Evolutionary conservation across 169 alveolate genomes (phyloP).

Genomic region (Amoebophrya sp.): DNA sequence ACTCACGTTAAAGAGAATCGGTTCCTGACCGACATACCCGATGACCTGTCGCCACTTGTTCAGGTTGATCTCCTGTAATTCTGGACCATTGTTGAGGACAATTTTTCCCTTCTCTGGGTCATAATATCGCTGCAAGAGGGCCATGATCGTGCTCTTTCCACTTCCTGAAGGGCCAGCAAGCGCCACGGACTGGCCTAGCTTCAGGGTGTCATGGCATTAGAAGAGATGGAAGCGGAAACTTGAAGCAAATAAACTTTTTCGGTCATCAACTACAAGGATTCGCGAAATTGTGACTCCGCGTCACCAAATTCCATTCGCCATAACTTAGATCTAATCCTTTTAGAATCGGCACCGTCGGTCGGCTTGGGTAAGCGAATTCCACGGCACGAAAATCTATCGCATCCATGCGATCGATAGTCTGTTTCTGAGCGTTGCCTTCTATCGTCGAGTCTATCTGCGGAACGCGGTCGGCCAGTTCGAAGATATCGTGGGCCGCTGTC

Average conservation of each 20-base stretch:
- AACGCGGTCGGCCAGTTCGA: slow-evolving; percentile 12
- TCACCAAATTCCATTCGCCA: too few species aligned
- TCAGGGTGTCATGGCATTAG: too few species aligned
- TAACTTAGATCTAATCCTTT: slow-evolving; percentile 50
- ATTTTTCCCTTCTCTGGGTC: slow-evolving; percentile 42
- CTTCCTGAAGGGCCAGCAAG: slow-evolving; percentile 70
- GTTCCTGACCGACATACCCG: slow-evolving; percentile 43
- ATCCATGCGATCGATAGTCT: slow-evolving; percentile 42
- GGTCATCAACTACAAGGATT: too few species aligned
- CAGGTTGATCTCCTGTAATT: slow-evolving; percentile 57
- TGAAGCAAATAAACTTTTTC: too few species aligned
- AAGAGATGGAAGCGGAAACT: too few species aligned
- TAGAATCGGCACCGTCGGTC: slow-evolving; percentile 1
- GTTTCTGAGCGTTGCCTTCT: neutral
- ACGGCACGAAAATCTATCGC: slow-evolving; percentile 55
- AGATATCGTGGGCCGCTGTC: slow-evolving; percentile 30
- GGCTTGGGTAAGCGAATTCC: neutral
- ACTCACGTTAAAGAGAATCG: slow-evolving; percentile 33
- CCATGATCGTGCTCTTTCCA: slow-evolving; percentile 69
- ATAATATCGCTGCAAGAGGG: slow-evolving; percentile 56
- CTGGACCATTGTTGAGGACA: slow-evolving; percentile 58
- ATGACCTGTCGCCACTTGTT: slow-evolving; percentile 50
- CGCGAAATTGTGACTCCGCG: too few species aligned
- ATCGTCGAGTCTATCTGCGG: neutral
- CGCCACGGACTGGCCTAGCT: slow-evolving; percentile 65